Percentiles rank a stretch among this genome's conserved stretches.
Evolutionary conservation across 129 eudicot species (phyloP).

Genomic region (Dittrichia graveolens): DNA sequence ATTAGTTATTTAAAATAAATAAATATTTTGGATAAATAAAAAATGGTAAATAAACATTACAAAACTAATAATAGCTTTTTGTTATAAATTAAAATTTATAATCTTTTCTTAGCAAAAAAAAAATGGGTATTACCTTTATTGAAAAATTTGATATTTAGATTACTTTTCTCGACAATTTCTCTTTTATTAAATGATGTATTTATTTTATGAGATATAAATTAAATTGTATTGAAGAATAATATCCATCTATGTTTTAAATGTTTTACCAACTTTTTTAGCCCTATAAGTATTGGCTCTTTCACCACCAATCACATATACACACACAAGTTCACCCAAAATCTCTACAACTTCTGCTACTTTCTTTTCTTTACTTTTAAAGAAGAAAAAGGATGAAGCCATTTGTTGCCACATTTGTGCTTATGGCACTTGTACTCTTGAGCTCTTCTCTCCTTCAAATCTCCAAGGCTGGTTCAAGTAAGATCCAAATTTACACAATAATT

Average conservation of each 20-base stretch:
- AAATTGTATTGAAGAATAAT: neutral
- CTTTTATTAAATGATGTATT: too few relatives aligned
- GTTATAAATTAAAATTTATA: too few relatives aligned
- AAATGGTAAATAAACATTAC: too few relatives aligned
- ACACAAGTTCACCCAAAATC: slow-evolving; percentile 16
- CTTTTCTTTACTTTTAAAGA: neutral
- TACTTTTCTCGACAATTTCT: too few relatives aligned
- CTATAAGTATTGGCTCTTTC: slow-evolving; percentile 34
- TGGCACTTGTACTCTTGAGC: slow-evolving; percentile 44
- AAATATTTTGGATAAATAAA: neutral
- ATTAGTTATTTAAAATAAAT: neutral
- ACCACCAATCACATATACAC: slow-evolving; percentile 20
- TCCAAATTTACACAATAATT: neutral
- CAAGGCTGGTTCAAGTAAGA: slow-evolving; percentile 60
- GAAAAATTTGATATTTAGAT: too few relatives aligned
- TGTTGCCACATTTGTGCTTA: slow-evolving; percentile 37
- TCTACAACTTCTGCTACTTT: neutral
- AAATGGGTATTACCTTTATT: too few relatives aligned
- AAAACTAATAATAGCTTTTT: neutral
- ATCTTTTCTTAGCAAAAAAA: too few relatives aligned
- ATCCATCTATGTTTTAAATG: neutral
- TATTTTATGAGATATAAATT: too few relatives aligned
- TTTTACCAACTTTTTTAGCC: slow-evolving; percentile 28
- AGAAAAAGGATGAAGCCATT: slow-evolving; percentile 42
- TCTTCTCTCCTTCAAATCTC: slow-evolving; percentile 49